phyloP scores from a whole-genome alignment of 164 flowering plant genomes.

The Magnolia sinica region DNA sequence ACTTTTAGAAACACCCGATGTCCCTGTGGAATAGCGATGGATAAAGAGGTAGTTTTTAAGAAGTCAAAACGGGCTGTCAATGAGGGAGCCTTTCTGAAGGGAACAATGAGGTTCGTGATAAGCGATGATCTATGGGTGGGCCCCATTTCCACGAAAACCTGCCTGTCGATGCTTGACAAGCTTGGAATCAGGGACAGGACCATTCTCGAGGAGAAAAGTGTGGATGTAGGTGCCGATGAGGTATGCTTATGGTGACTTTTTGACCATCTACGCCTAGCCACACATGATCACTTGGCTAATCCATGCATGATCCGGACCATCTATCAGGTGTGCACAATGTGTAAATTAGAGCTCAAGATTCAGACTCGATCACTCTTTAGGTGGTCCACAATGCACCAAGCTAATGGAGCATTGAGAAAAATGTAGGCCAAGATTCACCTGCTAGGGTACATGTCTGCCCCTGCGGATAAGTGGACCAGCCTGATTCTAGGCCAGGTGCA shows the following conservation, averaged over 20 bases:
- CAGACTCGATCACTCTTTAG: too few relatives aligned
- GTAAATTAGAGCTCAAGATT: too few relatives aligned
- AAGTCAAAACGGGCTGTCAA: not conserved
- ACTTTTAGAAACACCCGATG: not conserved
- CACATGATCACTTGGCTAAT: too few relatives aligned
- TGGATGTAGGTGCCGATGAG: not conserved
- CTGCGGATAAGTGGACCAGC: too few relatives aligned
- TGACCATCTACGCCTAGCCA: too few relatives aligned
- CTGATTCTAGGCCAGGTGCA: too few relatives aligned
- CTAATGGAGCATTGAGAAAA: too few relatives aligned
- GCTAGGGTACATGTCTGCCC: too few relatives aligned
- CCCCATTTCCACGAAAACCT: not conserved
- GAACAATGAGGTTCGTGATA: not conserved
- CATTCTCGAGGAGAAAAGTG: not conserved
- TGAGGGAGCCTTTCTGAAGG: not conserved
- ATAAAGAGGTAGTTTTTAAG: not conserved
- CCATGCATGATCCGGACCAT: too few relatives aligned
- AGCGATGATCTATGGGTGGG: not conserved
- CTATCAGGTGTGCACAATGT: too few relatives aligned
- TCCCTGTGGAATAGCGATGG: not conserved
- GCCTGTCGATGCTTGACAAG: not conserved
- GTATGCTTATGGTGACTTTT: not conserved
- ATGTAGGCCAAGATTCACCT: too few relatives aligned
- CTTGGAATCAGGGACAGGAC: not conserved
- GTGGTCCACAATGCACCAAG: too few relatives aligned